Base-by-base conservation (phyloP, 208 protist genomes). In the Vickermania spadyakhi region DNA sequence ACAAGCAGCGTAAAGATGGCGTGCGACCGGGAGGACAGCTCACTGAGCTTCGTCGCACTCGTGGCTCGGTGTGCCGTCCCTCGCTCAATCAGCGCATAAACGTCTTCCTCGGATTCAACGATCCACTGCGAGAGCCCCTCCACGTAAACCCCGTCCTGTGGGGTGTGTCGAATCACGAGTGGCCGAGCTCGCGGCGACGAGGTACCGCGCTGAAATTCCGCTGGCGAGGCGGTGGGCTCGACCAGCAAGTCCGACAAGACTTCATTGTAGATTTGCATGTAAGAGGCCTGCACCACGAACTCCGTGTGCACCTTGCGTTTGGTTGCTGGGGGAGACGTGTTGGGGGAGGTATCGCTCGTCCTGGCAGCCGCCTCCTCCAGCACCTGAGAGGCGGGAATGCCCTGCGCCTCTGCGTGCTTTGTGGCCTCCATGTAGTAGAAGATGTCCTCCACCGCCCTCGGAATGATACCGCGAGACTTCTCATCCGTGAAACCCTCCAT, bases 11-110 rank as follows among this genome's bases (percentile, higher is more conserved):
- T 87, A 63, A 99, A 88, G 52, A 99, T 97, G 25, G 96, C 96
- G 73, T 99, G 97, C 5, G 97, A 98, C 36, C 97, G 83, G 21
- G 81, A 96, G 23, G 89, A 97, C 4, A 88, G 62, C 23, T 96
- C 80, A 71, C 97, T 98, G 75, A 97, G 90, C 54, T 79, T 72
- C 1, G 96, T 98, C 7, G 73, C 52, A 3, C 75, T 87, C 28
- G 79, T 91, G 1, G 86, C 79, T 14, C 88, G 78, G 55, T 72
- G 54, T 23, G 70, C 59, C 3, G 72, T 77, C 23, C 90, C 91
- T 21, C 76, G 76, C 58, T 93, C 76, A 45, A 97, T 94, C 18
- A 97, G 83, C 18, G 67, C 78, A 63, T 95, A 96, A 30, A 98
- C 89, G 45, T 98, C 92, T 54, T 91, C 42, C 2, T 90, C 86